Evolutionary conservation across 139 green algal species (phyloP), one percentile per base, ranked within the genome.

Genomic region (Tetradesmus lagerheimii): DNA sequence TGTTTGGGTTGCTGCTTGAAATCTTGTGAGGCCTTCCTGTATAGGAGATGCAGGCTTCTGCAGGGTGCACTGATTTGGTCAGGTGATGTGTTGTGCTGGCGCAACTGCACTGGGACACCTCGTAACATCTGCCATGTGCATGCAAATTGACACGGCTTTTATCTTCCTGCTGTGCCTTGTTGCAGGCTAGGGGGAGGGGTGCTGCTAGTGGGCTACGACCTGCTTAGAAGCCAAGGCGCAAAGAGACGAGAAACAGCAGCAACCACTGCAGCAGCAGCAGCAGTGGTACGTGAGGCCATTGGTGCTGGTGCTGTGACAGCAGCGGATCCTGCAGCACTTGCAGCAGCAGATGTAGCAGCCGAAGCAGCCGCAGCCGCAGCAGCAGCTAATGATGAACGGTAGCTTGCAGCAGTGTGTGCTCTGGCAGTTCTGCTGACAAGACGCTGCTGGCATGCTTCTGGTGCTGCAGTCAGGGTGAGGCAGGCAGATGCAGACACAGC

Each of bases 121-220:
- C 47, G 1, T 18, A 62, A 62, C 18, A 20, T 1, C 2, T 62
- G n/a, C n/a, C 12, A 20, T 14, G 12, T 62, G 47, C 47, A 20
- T 14, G 20, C 47, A 62, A 62, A 14, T 14, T 62, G 47, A 12
- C 18, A 62, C 12, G 8, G 20, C 12, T 75, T 12, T 23, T 31
- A 23, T 75, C 25, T 4, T 62, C 12, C 47, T 91, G n/a, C 62
- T 88, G n/a, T 35, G 25, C 23, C n/a, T n/a, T 71, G 57, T 38
- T 53, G 76, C 76, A 82, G 76, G 83, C 38, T 93, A 31, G 91
- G 91, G 20, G 92, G 89, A 0, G 91, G 92, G 16, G 9, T 93
- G 27, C 57, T 94, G 77, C 89, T 94, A 29, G 92, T 94, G 38
- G 23, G 90, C 77, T 94, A 93, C 43, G 92, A 94, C 75, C 78